Evolutionary conservation across 2,329 filamentous ascomycete genomes (phyloP).

Genomic region (Sporothrix protearum): DNA sequence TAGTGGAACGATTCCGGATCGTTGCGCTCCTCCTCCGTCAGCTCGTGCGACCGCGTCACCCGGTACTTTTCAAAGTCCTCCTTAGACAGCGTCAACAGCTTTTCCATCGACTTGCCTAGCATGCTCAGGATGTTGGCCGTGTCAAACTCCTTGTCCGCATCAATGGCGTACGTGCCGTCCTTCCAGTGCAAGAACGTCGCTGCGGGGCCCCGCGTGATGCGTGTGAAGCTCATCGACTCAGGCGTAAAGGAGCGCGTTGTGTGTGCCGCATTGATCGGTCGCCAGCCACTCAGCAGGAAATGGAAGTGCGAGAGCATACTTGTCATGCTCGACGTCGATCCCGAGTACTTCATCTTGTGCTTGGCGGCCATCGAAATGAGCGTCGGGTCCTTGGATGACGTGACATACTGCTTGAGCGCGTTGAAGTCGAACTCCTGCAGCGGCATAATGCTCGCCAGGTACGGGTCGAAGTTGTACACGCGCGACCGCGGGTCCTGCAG

Average conservation of each 20-base stretch:
- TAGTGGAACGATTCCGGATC: constrained; percentile 82
- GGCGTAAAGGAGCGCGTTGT: constrained; percentile 65
- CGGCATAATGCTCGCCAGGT: constrained; percentile 89
- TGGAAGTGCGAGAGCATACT: constrained; percentile 85
- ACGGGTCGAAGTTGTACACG: constrained; percentile 96
- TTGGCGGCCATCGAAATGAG: constrained; percentile 66
- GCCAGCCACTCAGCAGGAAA: constrained; percentile 81
- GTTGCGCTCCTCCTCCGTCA: constrained; percentile 68
- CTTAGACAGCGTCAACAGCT: constrained; percentile 78
- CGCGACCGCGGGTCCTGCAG: constrained; percentile 82
- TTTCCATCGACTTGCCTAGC: constrained; percentile 95
- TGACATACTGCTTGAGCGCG: constrained; percentile 80
- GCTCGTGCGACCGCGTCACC: constrained; percentile 61
- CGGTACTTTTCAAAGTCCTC: constrained; percentile 84
- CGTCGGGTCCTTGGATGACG: constrained; percentile 77
- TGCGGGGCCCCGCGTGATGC: constrained; percentile 66
- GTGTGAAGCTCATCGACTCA: constrained; percentile 65
- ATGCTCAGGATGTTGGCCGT: constrained; percentile 81
- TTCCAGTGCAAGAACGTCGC: constrained; percentile 80
- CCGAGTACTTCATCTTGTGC: constrained; percentile 74
- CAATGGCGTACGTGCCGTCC: constrained; percentile 86
- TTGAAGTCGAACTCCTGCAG: constrained; percentile 89
- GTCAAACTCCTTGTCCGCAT: constrained; percentile 91
- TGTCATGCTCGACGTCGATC: constrained; percentile 97
- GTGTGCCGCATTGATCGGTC: constrained; percentile 62